Conservation (phyloP, 1,284 basidiomycete species). For the Trametes versicolor region DNA sequence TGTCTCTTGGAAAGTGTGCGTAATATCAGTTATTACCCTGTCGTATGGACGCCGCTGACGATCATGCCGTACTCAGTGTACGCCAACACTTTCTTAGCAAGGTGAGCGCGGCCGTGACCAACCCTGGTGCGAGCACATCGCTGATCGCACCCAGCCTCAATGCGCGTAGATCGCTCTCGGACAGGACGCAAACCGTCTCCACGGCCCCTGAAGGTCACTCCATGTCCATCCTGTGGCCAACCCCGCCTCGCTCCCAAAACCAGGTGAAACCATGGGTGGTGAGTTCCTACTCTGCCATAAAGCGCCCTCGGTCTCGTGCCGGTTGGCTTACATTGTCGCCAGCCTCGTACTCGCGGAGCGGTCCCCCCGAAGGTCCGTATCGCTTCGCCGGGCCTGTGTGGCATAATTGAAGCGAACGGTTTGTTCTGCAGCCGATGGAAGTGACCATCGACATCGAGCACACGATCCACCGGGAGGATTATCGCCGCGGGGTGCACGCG, state of each 20-base stretch:
- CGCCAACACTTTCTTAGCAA: conserved; percentile 27
- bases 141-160: conserved; percentile 16
- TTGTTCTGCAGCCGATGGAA: conserved; percentile 12
- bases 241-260: conserved; percentile 10
- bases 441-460: conserved; percentile 24
- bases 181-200: background rate
- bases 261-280: conserved; percentile 14
- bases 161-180: conserved; percentile 18
- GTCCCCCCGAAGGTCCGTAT: background rate
- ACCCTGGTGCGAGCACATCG: background rate
- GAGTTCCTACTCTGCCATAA: conserved; percentile 4
- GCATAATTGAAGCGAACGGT: background rate
- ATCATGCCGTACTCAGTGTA: conserved; percentile 16
- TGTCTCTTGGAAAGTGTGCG: conserved; percentile 23
- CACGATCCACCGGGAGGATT: conserved; percentile 18
- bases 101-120: conserved; percentile 5
- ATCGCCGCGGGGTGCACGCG: background rate
- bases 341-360: background rate
- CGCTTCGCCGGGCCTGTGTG: background rate
- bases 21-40: background rate
- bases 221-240: conserved; percentile 15
- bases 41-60: background rate
- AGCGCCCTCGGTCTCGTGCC: too few species aligned
- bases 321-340: background rate
- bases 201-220: conserved; percentile 6